Evolutionary conservation across 1,284 basidiomycete genomes (phyloP).

Genomic region (Leccinum griseonigrum): DNA sequence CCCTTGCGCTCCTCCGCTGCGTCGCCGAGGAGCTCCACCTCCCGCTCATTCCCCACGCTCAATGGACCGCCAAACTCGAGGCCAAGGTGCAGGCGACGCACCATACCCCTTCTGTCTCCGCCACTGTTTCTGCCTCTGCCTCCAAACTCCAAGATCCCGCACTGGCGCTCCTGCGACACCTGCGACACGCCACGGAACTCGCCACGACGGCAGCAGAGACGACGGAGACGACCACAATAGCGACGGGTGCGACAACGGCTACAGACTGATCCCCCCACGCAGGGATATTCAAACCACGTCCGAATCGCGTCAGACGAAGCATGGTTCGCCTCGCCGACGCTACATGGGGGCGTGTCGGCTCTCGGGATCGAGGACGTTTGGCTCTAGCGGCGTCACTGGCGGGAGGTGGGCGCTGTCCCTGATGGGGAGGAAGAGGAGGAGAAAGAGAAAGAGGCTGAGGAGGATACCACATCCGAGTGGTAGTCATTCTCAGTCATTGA

Average conservation of each 20-base stretch:
- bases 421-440: neutral
- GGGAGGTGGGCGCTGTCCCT: constrained; percentile 8
- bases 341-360: neutral
- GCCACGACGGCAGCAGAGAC: neutral
- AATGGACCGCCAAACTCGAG: constrained; percentile 20
- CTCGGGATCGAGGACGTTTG: constrained; percentile 9
- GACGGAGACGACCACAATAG: neutral
- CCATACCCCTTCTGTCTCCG: neutral
- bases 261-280: neutral
- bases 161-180: constrained; percentile 12
- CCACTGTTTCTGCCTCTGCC: neutral
- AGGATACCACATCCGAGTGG: neutral
- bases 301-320: constrained; percentile 1
- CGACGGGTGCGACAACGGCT: neutral
- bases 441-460: neutral
- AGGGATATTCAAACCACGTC: constrained; percentile 7
- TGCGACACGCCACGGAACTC: constrained; percentile 1
- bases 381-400: constrained; percentile 17
- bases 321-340: constrained; percentile 4
- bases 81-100: constrained; percentile 2
- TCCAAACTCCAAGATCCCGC: constrained; percentile 3
- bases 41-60: constrained; percentile 14
- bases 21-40: constrained; percentile 12
- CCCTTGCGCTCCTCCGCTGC: constrained; percentile 12
- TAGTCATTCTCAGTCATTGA: neutral